These are phyloP conservation scores for Nematodospora valgi DNA, from an alignment of 805 yeast species.

Conservation along the genomic window DNA sequence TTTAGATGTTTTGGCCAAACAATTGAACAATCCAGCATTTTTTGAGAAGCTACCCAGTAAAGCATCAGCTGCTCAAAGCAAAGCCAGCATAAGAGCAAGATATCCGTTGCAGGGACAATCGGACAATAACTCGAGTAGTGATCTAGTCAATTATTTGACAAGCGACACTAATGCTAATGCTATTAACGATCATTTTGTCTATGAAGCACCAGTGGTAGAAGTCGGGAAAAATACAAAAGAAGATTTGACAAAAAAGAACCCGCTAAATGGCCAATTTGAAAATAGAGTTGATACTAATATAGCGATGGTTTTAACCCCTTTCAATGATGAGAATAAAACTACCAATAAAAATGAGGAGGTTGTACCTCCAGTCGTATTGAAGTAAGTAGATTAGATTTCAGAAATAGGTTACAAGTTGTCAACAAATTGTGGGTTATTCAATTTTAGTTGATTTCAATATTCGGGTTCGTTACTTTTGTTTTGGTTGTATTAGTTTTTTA, in stretches of 20 bases:
- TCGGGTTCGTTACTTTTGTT: too few species aligned
- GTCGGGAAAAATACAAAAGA: neutral
- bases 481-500: too few species aligned
- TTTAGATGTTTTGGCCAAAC: constrained; percentile 39
- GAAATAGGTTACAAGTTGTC: too few species aligned
- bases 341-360: constrained; percentile 2
- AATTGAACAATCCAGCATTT: constrained; percentile 30
- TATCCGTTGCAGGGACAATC: constrained; percentile 4
- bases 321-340: constrained; percentile 3
- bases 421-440: too few species aligned
- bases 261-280: neutral
- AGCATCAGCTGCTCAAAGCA: constrained; percentile 22
- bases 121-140: constrained; percentile 24
- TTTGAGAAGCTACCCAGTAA: constrained; percentile 39
- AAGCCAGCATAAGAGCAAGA: constrained; percentile 10
- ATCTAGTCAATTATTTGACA: constrained; percentile 15
- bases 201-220: constrained; percentile 14
- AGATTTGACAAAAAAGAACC: neutral
- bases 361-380: constrained; percentile 3
- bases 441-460: too few species aligned
- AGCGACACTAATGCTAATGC: constrained; percentile 20
- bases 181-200: constrained; percentile 32
- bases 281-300: constrained; percentile 3
- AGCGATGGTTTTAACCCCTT: constrained; percentile 4
- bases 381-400: too few species aligned